These are phyloP conservation scores for Begonia masoniana DNA, from an alignment of 306 rosid genomes.

Conservation along the genomic window DNA sequence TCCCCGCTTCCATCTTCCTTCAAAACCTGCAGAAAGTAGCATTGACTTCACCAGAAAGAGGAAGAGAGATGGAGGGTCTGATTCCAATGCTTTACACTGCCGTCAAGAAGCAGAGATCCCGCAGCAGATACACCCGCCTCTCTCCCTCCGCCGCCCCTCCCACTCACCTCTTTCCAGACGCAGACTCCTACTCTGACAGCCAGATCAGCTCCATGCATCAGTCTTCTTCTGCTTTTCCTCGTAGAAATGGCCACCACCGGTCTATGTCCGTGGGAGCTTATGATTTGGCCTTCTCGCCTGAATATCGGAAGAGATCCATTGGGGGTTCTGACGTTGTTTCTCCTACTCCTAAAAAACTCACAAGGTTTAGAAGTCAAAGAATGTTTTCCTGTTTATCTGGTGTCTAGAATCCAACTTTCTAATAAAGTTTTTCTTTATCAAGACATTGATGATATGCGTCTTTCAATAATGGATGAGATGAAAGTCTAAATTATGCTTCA, in stretches of 20 bases:
- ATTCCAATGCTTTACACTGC: conserved; percentile 28
- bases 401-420: background rate
- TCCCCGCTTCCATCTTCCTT: too few relatives aligned
- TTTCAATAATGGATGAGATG: too few relatives aligned
- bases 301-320: background rate
- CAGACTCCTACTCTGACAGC: conserved; percentile 7
- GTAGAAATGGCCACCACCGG: background rate
- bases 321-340: background rate
- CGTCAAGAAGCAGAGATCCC: conserved; percentile 12
- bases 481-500: too few relatives aligned
- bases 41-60: background rate
- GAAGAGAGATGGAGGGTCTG: conserved; percentile 20
- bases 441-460: too few relatives aligned
- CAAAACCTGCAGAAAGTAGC: too few relatives aligned
- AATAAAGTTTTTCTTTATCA: background rate
- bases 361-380: conserved; percentile 7
- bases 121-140: conserved; percentile 10
- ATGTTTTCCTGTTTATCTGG: conserved; percentile 7
- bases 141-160: conserved; percentile 3
- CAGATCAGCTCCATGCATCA: background rate
- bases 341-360: background rate
- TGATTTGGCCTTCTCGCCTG: background rate
- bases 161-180: background rate
- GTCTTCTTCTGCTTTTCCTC: background rate
- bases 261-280: background rate